phyloP scores from a whole-genome alignment of 2,329 filamentous ascomycete genomes.

The Exophiala dermatitidis region DNA sequence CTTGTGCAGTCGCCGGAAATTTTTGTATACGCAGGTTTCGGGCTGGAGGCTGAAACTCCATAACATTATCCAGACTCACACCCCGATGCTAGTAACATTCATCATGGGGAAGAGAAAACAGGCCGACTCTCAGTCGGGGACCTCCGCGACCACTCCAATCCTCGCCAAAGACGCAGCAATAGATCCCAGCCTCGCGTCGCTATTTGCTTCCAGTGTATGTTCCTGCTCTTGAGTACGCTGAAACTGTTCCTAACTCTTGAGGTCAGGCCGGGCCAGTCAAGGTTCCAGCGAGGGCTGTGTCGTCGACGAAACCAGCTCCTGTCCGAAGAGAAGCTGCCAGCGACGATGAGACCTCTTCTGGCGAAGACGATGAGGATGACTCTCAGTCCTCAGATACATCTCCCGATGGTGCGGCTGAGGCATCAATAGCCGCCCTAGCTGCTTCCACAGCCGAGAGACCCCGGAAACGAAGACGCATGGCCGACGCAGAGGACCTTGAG shows the following conservation, averaged over 20 bases:
- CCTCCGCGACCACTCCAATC: neutral
- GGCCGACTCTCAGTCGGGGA: neutral
- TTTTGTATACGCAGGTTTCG: neutral
- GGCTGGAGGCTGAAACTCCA: neutral
- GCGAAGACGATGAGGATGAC: constrained; percentile 5
- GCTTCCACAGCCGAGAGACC: constrained; percentile 8
- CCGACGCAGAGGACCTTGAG: constrained; percentile 23
- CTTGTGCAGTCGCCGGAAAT: neutral
- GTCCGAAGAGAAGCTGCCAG: neutral
- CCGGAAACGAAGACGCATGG: constrained; percentile 33
- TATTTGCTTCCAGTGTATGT: constrained; percentile 68
- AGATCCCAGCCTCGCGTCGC: constrained; percentile 61
- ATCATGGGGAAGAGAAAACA: constrained; percentile 16
- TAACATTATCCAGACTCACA: too few species aligned
- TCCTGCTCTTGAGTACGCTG: neutral
- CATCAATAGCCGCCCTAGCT: neutral
- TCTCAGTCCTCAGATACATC: constrained; percentile 2
- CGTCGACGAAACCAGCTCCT: constrained; percentile 27
- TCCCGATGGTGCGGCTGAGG: constrained; percentile 37
- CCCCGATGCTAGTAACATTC: neutral
- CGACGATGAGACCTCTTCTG: constrained; percentile 4
- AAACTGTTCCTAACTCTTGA: constrained; percentile 2
- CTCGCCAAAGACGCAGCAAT: constrained; percentile 39
- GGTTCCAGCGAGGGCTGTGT: constrained; percentile 30
- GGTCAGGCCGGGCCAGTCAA: constrained; percentile 33